Evolutionary conservation across 1,284 basidiomycete species (phyloP).

Genomic region (Pascua guehoae): DNA sequence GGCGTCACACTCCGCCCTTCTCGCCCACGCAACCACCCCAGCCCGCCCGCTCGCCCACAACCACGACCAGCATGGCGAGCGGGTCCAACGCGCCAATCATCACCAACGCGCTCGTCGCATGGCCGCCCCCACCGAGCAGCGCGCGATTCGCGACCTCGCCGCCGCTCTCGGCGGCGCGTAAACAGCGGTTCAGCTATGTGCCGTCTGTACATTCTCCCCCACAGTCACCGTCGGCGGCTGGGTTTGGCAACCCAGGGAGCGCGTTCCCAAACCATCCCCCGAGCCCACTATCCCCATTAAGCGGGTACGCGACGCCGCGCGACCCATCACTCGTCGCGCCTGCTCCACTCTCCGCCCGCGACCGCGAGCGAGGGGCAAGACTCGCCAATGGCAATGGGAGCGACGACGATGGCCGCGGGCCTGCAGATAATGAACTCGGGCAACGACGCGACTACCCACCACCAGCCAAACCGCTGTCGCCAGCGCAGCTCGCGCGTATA

Average conservation of each 20-base stretch:
- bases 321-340: background rate
- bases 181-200: slow-evolving; percentile 5
- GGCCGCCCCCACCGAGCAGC: slow-evolving; percentile 32
- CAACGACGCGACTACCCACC: slow-evolving; percentile 25
- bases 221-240: background rate
- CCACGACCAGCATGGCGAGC: slow-evolving; percentile 6
- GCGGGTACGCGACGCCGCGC: slow-evolving; percentile 9
- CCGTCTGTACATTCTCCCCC: slow-evolving; percentile 1
- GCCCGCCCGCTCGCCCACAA: background rate
- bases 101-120: slow-evolving; percentile 40
- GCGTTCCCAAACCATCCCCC: background rate
- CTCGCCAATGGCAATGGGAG: no score
- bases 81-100: slow-evolving; percentile 43
- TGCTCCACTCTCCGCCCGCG: background rate
- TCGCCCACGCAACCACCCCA: background rate
- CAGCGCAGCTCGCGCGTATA: slow-evolving; percentile 40
- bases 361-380: background rate
- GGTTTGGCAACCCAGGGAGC: slow-evolving; percentile 1
- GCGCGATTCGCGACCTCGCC: slow-evolving; percentile 27
- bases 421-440: background rate
- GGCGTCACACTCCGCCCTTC: background rate
- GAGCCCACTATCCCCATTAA: background rate
- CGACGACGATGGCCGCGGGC: background rate
- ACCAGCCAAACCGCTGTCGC: slow-evolving; percentile 36
- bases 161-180: slow-evolving; percentile 17